Evolutionary conservation across 2,329 filamentous ascomycete species (phyloP).

Genomic region (Aureobasidium uvarum): DNA sequence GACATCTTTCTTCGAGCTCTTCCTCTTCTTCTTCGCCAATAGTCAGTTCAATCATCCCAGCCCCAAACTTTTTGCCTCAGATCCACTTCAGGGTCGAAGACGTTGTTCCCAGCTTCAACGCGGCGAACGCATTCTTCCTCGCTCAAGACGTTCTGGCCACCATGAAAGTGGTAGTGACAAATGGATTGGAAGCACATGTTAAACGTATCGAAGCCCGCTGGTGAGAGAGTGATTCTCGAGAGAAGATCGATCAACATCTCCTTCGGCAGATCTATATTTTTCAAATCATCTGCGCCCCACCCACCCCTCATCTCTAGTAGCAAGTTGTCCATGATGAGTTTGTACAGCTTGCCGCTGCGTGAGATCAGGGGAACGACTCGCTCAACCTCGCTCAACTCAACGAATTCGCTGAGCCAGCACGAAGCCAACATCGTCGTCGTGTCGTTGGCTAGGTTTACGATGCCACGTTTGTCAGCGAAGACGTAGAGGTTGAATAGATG

Average conservation of each 20-base stretch:
- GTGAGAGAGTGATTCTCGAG: rapidly evolving
- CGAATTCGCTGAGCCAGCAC: rapidly evolving
- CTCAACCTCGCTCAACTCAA: background rate
- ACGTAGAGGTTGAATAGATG: background rate
- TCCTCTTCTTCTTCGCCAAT: background rate
- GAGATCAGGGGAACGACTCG: background rate
- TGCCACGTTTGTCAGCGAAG: conserved; percentile 7
- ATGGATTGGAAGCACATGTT: background rate
- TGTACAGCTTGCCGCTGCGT: background rate
- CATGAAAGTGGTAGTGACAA: background rate
- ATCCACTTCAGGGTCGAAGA: background rate
- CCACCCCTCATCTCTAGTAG: background rate
- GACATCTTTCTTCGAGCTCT: background rate
- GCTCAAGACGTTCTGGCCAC: background rate
- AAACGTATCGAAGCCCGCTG: background rate
- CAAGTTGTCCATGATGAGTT: background rate
- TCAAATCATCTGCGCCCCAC: background rate
- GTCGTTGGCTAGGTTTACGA: background rate
- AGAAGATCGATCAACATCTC: background rate
- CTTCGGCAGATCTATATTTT: background rate
- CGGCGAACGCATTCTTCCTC: background rate
- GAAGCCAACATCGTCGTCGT: background rate
- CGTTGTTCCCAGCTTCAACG: background rate
- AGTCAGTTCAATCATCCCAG: background rate
- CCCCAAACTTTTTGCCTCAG: background rate